Percentiles rank a stretch among this genome's conserved stretches.
Evolutionary conservation across 305 asterid genomes (phyloP).

Genomic region (Fraxinus platypoda): DNA sequence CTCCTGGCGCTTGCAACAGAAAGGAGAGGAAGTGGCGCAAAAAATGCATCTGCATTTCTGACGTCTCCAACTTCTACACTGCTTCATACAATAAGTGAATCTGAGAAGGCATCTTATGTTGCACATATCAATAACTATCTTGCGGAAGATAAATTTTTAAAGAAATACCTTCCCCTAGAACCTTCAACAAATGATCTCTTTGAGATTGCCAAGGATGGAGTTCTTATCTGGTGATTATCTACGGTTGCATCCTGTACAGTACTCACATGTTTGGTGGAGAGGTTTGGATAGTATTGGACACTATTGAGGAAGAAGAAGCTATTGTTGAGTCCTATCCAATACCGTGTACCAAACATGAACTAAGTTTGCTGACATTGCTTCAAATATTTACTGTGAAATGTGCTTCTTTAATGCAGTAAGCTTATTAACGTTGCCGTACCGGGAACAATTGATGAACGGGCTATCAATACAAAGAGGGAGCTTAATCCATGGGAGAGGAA

Average conservation of each 20-base stretch:
- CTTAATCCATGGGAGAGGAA: conserved; percentile 86
- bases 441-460: conserved; percentile 76
- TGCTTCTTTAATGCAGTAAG: conserved; percentile 47
- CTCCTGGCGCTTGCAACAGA: conserved; percentile 63
- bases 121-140: conserved; percentile 72
- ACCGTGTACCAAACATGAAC: neutral
- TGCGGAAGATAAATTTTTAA: conserved; percentile 52
- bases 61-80: conserved; percentile 73
- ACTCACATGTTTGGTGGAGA: neutral
- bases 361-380: conserved; percentile 1
- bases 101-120: conserved; percentile 74
- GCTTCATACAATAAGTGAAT: conserved; percentile 69
- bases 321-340: neutral
- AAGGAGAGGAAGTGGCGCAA: conserved; percentile 54
- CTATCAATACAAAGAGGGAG: conserved; percentile 63
- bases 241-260: conserved; percentile 1
- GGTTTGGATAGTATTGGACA: neutral
- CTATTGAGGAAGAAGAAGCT: neutral
- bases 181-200: conserved; percentile 65
- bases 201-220: conserved; percentile 74
- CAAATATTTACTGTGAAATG: conserved; percentile 10
- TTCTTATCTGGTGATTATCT: conserved; percentile 63
- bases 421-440: conserved; percentile 79
- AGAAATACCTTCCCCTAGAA: conserved; percentile 57
- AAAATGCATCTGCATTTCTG: conserved; percentile 63